These are phyloP conservation scores for Aspergillus novofumigatus DNA, from an alignment of 2,329 filamentous ascomycete genomes.

Conservation along the genomic window DNA sequence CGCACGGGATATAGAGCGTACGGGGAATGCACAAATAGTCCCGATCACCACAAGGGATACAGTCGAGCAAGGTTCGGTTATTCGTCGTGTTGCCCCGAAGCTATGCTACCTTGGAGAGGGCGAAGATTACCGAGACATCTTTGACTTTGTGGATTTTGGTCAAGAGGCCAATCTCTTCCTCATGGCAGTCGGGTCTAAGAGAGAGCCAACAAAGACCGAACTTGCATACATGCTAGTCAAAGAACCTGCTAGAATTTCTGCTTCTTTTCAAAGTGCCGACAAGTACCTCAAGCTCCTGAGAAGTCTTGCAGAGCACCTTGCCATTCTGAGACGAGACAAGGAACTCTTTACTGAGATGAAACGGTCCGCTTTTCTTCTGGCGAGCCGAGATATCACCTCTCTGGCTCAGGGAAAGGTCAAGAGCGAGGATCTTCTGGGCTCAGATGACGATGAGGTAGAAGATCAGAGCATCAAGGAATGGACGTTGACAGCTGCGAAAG, in stretches of 20 bases:
- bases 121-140: slow-evolving; percentile 77
- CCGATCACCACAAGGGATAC: slow-evolving; percentile 51
- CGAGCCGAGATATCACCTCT: slow-evolving; percentile 67
- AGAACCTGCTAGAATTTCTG: slow-evolving; percentile 77
- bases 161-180: slow-evolving; percentile 82
- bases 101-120: slow-evolving; percentile 74
- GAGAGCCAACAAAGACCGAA: slow-evolving; percentile 81
- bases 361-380: slow-evolving; percentile 71
- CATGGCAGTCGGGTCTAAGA: slow-evolving; percentile 82
- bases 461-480: slow-evolving; percentile 69
- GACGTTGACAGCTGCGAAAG: slow-evolving; percentile 65
- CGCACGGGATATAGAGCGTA: slow-evolving; percentile 53
- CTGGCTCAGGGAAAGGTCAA: slow-evolving; percentile 15
- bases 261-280: slow-evolving; percentile 72
- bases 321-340: slow-evolving; percentile 71
- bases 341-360: slow-evolving; percentile 73
- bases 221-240: slow-evolving; percentile 77
- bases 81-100: slow-evolving; percentile 62
- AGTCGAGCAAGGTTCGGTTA: slow-evolving; percentile 40
- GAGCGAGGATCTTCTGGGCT: slow-evolving; percentile 17
- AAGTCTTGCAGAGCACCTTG: slow-evolving; percentile 69
- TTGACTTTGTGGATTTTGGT: slow-evolving; percentile 96
- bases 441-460: slow-evolving; percentile 55
- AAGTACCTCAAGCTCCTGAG: slow-evolving; percentile 83
- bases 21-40: slow-evolving; percentile 66